Conservation (phyloP, 2,329 filamentous ascomycete genomes). For the Biscogniauxia marginata region DNA sequence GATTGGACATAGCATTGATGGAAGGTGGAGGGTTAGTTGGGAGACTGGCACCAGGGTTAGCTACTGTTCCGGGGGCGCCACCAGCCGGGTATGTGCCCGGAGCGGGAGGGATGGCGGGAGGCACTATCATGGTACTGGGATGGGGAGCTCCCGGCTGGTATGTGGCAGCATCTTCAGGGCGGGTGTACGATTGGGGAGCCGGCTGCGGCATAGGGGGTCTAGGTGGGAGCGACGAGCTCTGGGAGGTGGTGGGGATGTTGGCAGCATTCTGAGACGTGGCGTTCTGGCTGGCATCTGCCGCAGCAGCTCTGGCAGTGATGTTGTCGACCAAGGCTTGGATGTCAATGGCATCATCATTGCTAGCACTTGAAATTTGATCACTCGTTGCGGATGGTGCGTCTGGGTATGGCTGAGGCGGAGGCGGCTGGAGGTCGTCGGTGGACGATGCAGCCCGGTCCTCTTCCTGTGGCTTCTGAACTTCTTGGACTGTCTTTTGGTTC, state of each 20-base stretch:
- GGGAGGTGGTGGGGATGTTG: slow-evolving; percentile 22
- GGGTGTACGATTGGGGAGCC: slow-evolving; percentile 35
- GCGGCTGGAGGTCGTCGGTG: background rate
- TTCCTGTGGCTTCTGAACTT: slow-evolving; percentile 25
- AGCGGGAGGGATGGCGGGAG: slow-evolving; percentile 28
- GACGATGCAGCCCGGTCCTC: slow-evolving; percentile 10
- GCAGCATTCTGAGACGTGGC: slow-evolving; percentile 24
- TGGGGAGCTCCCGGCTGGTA: slow-evolving; percentile 34
- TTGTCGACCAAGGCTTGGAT: slow-evolving; percentile 29
- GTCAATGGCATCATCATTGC: slow-evolving; percentile 22
- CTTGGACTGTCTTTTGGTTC: slow-evolving; percentile 24
- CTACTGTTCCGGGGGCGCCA: slow-evolving; percentile 33
- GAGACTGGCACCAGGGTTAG: slow-evolving; percentile 33
- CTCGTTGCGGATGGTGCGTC: slow-evolving; percentile 9
- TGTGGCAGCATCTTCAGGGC: slow-evolving; percentile 23
- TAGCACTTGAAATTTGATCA: slow-evolving; percentile 10
- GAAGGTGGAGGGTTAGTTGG: slow-evolving; percentile 30
- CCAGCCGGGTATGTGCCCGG: slow-evolving; percentile 35
- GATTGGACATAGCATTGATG: slow-evolving; percentile 28
- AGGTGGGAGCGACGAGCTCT: slow-evolving; percentile 45
- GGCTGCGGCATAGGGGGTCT: slow-evolving; percentile 44
- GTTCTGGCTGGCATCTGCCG: slow-evolving; percentile 30
- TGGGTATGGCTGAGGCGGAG: slow-evolving; percentile 9
- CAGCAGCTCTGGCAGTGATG: slow-evolving; percentile 27
- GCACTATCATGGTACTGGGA: slow-evolving; percentile 24